Base-by-base conservation (phyloP, 192 early-diverging fungal genomes). In the Kickxella alabastrina region DNA sequence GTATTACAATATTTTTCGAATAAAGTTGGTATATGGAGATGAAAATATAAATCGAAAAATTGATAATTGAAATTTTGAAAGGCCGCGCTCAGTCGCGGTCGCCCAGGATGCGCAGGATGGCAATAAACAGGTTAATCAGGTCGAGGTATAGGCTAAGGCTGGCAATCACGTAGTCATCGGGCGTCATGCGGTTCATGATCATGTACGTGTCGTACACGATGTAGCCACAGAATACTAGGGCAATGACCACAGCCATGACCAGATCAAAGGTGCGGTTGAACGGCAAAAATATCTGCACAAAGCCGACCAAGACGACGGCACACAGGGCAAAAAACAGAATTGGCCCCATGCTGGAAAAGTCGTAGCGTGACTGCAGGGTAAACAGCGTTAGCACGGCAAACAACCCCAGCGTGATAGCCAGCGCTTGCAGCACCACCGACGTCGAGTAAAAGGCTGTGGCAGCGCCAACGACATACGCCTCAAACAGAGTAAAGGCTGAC, bases 381-480 rank as follows among this genome's bases (percentile, higher is more conserved):
- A 91, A 91, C 27, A 91, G 56, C 3, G 87, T 92, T 57, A 92
- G 61, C 21, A 63, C 82, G 41, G 85, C 49, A 62, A 91, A 90
- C 32, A 91, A 53, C 7, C 82, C 79, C 22, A 84, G 77, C 10
- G 86, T 90, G 31, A 91, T 79, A 12, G 85, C 72, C 41, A 87
- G 69, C 0, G 87, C 89, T 59, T 90, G 89, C 14, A 87, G 65
- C n/a, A 91, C 89, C 26, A 83, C 43, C 1, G 51, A 35, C 15
- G 78, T 57, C 7, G 85, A 73, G 63, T 83, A 86, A 51, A 85
- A 84, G 9, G 84, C 82, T 9, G 89, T 83, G 43, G 66, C 67
- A 18, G 75, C 68, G 27, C 77, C 82, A 23, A 85, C 54, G 18
- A 68, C 50, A 37, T 80, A 80, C 3, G 77, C 71, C 56, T 79